These are phyloP conservation scores for Aspergillus coremiiformis DNA, from an alignment of 495 filamentous ascomycete genomes.

Conservation along the genomic window DNA sequence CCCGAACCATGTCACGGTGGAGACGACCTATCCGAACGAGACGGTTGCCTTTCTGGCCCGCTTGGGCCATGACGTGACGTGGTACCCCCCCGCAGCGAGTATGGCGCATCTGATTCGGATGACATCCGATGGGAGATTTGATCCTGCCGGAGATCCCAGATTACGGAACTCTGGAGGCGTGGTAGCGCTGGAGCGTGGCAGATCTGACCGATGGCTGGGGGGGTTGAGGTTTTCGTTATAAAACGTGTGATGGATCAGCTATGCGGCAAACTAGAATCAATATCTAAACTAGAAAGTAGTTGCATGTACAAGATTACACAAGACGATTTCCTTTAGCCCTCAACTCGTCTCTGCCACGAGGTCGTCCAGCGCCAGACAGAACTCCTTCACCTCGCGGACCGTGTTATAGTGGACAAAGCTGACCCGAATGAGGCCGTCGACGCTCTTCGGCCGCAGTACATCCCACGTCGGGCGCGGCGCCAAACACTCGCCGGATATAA, in stretches of 20 bases:
- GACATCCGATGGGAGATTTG: constrained; percentile 64
- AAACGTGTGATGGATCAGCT: no score
- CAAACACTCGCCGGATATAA: background rate
- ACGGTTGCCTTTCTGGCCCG: constrained; percentile 56
- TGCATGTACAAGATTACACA: no score
- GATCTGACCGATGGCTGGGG: no score
- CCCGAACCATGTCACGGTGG: constrained; percentile 61
- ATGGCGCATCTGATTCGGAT: constrained; percentile 64
- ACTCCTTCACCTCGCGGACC: constrained; percentile 10
- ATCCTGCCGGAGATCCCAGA: constrained; percentile 70
- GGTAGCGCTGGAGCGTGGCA: no score
- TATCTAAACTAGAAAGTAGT: no score
- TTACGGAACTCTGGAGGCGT: constrained; percentile 65
- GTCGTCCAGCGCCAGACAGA: no score
- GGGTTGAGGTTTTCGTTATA: no score
- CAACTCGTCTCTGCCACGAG: no score
- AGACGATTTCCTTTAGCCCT: no score
- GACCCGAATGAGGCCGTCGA: constrained; percentile 52
- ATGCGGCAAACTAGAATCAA: no score
- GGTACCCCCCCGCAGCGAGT: constrained; percentile 55
- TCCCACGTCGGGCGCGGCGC: background rate
- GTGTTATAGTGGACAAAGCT: constrained; percentile 65
- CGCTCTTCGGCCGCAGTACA: background rate
- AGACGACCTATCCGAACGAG: constrained; percentile 59
- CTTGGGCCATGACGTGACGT: constrained; percentile 67